phyloP scores from a whole-genome alignment of 805 yeast species.

The Wickerhamiella domercqiae region DNA sequence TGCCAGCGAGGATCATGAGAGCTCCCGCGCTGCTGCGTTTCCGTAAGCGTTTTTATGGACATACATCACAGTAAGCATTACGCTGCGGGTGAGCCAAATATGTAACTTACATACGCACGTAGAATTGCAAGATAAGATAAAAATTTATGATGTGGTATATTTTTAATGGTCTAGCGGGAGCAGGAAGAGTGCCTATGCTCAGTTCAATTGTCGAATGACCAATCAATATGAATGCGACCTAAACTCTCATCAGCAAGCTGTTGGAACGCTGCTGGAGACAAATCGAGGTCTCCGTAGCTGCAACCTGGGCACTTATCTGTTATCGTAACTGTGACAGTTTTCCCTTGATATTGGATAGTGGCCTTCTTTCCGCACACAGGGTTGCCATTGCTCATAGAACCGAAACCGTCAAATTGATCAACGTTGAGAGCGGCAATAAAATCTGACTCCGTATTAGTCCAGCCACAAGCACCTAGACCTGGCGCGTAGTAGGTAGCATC shows the following conservation, averaged over 20 bases:
- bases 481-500: constrained; percentile 25
- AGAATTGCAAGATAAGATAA: too few relatives aligned
- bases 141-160: too few relatives aligned
- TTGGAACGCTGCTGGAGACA: constrained; percentile 45
- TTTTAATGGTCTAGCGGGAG: too few relatives aligned
- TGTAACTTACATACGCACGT: too few relatives aligned
- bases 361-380: constrained; percentile 39
- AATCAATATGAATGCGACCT: constrained; percentile 40
- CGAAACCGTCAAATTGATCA: constrained; percentile 25
- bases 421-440: constrained; percentile 38
- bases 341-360: constrained; percentile 32
- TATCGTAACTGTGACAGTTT: constrained; percentile 40
- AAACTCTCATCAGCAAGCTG: constrained; percentile 34
- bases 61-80: too few relatives aligned
- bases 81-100: too few relatives aligned
- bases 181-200: too few relatives aligned
- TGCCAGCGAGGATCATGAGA: too few relatives aligned
- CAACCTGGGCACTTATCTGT: constrained; percentile 47
- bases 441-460: constrained; percentile 31
- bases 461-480: constrained; percentile 44
- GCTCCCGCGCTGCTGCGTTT: too few relatives aligned
- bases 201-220: constrained; percentile 25
- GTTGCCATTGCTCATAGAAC: constrained; percentile 30
- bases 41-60: too few relatives aligned
- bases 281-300: constrained; percentile 34